A percentile compares a stretch with the other conserved stretches of the same genome.
Conservation (phyloP, 2,329 filamentous ascomycete species). For the Alternaria metachromatica region DNA sequence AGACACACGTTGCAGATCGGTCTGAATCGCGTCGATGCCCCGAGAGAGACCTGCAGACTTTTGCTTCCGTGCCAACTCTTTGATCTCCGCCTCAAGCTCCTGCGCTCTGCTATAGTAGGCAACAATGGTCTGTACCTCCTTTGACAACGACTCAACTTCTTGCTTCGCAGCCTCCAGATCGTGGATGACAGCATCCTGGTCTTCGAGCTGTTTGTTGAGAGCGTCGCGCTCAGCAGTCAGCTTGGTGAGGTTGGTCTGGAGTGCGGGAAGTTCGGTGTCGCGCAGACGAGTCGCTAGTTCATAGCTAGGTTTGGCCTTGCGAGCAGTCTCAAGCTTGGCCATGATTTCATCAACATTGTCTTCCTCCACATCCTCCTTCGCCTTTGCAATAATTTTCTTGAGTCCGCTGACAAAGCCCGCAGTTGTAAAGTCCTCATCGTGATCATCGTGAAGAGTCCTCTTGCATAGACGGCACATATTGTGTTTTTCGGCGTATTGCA, state of each 20-base stretch:
- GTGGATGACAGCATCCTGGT: slow-evolving; percentile 71
- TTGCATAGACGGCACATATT: slow-evolving; percentile 80
- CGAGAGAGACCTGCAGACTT: slow-evolving; percentile 69
- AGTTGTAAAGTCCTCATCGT: slow-evolving; percentile 60
- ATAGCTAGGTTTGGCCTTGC: slow-evolving; percentile 64
- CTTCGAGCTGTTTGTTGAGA: slow-evolving; percentile 57
- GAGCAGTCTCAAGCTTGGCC: slow-evolving; percentile 65
- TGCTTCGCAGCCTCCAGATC: slow-evolving; percentile 69
- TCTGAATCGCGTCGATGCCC: slow-evolving; percentile 83
- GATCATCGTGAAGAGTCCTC: slow-evolving; percentile 66
- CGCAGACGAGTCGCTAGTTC: slow-evolving; percentile 76
- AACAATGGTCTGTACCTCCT: slow-evolving; percentile 77
- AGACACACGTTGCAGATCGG: slow-evolving; percentile 70
- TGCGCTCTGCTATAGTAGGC: slow-evolving; percentile 75
- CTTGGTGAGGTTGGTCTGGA: slow-evolving; percentile 68
- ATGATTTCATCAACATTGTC: slow-evolving; percentile 69
- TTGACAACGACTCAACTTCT: slow-evolving; percentile 77
- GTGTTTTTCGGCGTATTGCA: slow-evolving; percentile 69
- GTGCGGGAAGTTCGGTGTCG: slow-evolving; percentile 70
- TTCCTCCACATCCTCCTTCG: slow-evolving; percentile 63
- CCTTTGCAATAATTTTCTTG: slow-evolving; percentile 60
- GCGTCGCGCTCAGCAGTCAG: slow-evolving; percentile 50
- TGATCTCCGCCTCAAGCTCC: slow-evolving; percentile 74
- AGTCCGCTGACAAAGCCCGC: slow-evolving; percentile 71
- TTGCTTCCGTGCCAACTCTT: slow-evolving; percentile 77